Base-by-base conservation (phyloP, 345 rosid species). In the Eucalyptus virginea region DNA sequence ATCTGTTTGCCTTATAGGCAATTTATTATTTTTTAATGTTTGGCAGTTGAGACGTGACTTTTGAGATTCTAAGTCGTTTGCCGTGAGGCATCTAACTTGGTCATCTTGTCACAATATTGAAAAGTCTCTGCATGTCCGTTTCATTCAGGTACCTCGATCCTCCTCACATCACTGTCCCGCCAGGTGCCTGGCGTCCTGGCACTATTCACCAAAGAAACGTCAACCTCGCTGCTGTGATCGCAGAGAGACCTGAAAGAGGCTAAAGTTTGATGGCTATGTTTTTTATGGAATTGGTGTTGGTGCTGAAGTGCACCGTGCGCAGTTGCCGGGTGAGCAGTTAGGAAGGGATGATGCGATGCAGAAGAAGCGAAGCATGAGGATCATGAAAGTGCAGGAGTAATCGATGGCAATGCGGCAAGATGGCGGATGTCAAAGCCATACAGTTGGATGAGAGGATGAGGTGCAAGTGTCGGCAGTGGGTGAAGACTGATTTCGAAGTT, bases 91-190 rank as follows among this genome's bases (percentile, higher is more conserved):
- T 17, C 81, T 69, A 69, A 69, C 44, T 16, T n/a, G 10, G 77
- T 65, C 77, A 65, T 65, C 40, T 65, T 65, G 77, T 65, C 81
- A 34, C 81, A 69, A 32, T 18, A 9, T 18, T 37, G 37, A 42
- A 24, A 34, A 3, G 11, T 87, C 52, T 48, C 40, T 14, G 21
- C 81, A 47, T 86, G 16, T 42, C 51, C 16, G 60, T 88, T 86
- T 81, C 49, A 86, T 91, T 90, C 92, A 96, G 98, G 90, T 96
- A 98, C 87, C 97, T 96, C 34, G 99, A 99, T 15, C 98, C 99
- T 62, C 37, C 72, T 30, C 37, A 4, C 72, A 30, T 62, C 34
- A 62, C 37, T 7, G 37, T 14, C 72, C 10, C 16, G 72, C 72
- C 10, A 30, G 72, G 72, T 14, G 72, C 72, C 32, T 1, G 77